Percentiles rank a stretch among this genome's conserved stretches.
Evolutionary conservation across 1,139 yeast species (phyloP).

Genomic region (Lodderomyces jiufengensis): DNA sequence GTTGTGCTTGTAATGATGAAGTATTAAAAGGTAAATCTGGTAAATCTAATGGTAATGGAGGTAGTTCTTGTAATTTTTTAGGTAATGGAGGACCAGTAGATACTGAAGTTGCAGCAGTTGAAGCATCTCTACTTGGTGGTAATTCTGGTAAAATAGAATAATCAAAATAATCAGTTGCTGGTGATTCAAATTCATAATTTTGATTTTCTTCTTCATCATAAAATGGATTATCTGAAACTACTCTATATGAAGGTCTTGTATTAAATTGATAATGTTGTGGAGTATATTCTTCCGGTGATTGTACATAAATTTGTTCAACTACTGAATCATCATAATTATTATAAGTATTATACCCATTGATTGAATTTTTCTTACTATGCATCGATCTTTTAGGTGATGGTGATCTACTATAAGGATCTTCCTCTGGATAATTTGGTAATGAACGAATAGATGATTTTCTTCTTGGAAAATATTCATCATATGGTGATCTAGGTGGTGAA

Average conservation of each 20-base stretch:
- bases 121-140: slow-evolving; percentile 18
- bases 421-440: neutral
- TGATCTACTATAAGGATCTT: slow-evolving; percentile 20
- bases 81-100: slow-evolving; percentile 3
- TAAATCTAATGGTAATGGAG: slow-evolving; percentile 51
- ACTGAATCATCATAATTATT: no score
- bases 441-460: slow-evolving; percentile 3
- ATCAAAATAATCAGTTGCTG: slow-evolving; percentile 34
- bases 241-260: slow-evolving; percentile 14
- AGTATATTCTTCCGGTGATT: neutral
- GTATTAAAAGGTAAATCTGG: slow-evolving; percentile 60
- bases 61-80: slow-evolving; percentile 27
- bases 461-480: neutral
- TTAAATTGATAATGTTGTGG: slow-evolving; percentile 7
- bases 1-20: slow-evolving; percentile 45
- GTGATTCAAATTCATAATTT: slow-evolving; percentile 14
- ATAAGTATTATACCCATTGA: slow-evolving; percentile 1
- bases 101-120: slow-evolving; percentile 2
- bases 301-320: neutral
- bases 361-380: neutral
- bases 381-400: slow-evolving; percentile 29
- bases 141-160: slow-evolving; percentile 41
- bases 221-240: slow-evolving; percentile 14
- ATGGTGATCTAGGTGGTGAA: slow-evolving; percentile 6
- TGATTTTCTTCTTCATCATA: slow-evolving; percentile 24